phyloP scores from a whole-genome alignment of 306 rosid species.

The Fagus crenata region DNA sequence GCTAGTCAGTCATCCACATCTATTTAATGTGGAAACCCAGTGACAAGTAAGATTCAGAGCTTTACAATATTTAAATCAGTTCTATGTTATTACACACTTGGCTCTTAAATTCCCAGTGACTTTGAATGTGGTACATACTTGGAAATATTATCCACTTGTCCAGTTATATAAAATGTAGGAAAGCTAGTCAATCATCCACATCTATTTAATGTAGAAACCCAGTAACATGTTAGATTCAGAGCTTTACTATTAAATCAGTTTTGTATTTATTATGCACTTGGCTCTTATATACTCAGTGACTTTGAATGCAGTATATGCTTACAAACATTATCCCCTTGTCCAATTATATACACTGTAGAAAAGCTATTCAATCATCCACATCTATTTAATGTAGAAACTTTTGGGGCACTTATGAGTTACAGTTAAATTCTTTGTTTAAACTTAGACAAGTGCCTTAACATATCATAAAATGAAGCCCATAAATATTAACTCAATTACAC shows the following conservation, averaged over 20 bases:
- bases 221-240: slow-evolving; percentile 69
- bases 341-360: not conserved
- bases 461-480: not conserved
- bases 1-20: not conserved
- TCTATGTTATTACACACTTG: slow-evolving; percentile 23
- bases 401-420: not conserved
- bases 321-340: slow-evolving; percentile 2
- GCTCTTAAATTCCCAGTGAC: slow-evolving; percentile 5
- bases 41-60: slow-evolving; percentile 70
- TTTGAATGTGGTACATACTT: slow-evolving; percentile 11
- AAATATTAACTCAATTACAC: not conserved
- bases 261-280: slow-evolving; percentile 21
- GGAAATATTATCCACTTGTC: slow-evolving; percentile 6
- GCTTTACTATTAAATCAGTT: slow-evolving; percentile 24
- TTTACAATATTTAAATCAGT: slow-evolving; percentile 29
- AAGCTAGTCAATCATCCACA: slow-evolving; percentile 1
- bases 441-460: not conserved
- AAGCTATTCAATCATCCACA: slow-evolving; percentile 1
- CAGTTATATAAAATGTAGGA: not conserved
- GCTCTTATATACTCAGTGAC: slow-evolving; percentile 2
- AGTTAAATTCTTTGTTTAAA: not conserved
- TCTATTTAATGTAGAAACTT: not conserved
- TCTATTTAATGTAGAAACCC: not conserved
- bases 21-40: not conserved
- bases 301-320: slow-evolving; percentile 12